phyloP scores from a whole-genome alignment of 352 stramenopile genomes.

The Pythium grandisporangium region DNA sequence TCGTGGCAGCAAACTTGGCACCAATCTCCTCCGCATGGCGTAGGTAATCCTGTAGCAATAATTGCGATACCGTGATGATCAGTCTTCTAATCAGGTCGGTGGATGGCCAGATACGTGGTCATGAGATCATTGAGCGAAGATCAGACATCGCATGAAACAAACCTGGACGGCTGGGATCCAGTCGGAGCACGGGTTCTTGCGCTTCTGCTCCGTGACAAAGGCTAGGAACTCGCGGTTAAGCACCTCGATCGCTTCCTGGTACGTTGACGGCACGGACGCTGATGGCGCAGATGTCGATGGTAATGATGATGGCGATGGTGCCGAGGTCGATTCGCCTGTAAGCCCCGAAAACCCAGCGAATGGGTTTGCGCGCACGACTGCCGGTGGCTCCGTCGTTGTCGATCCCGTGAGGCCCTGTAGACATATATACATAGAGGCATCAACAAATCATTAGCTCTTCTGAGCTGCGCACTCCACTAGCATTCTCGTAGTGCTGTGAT shows the following conservation, averaged over 20 bases:
- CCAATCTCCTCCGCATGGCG: slow-evolving; percentile 54
- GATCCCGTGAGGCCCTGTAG: slow-evolving; percentile 42
- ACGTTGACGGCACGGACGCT: slow-evolving; percentile 16
- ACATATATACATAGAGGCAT: slow-evolving; percentile 2
- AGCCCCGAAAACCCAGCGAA: slow-evolving; percentile 23
- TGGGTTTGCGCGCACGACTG: slow-evolving; percentile 9
- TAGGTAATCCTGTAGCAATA: slow-evolving; percentile 55
- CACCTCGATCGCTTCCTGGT: slow-evolving; percentile 68
- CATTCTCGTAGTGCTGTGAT: neutral
- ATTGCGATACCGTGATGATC: slow-evolving; percentile 1
- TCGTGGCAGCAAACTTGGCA: slow-evolving; percentile 49
- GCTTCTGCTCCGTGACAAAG: slow-evolving; percentile 56
- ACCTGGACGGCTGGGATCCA: slow-evolving; percentile 61
- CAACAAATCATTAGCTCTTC: neutral
- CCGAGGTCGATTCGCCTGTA: slow-evolving; percentile 1
- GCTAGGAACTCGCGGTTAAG: slow-evolving; percentile 78
- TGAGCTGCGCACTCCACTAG: neutral
- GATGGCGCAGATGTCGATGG: neutral
- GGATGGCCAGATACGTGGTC: too few species aligned
- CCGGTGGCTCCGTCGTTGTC: slow-evolving; percentile 3
- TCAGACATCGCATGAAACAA: neutral
- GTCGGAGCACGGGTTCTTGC: slow-evolving; percentile 55
- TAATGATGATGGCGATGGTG: neutral
- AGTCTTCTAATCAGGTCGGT: too few species aligned
- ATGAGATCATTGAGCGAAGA: neutral